phyloP scores from a whole-genome alignment of 1,284 basidiomycete species.

The Phellopilus nigrolimitatus region DNA sequence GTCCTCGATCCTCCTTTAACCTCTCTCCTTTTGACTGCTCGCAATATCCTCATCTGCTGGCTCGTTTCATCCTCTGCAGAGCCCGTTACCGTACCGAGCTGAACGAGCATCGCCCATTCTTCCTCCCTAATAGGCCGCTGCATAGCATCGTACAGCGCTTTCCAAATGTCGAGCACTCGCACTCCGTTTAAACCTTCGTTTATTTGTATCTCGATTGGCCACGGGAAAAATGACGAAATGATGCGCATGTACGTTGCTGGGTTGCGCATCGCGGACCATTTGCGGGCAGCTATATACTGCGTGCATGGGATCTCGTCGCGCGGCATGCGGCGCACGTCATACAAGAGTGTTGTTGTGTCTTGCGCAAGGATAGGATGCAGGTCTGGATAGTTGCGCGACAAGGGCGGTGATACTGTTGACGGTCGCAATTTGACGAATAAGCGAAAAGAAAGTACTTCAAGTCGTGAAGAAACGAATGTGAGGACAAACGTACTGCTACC shows the following conservation, averaged over 20 bases:
- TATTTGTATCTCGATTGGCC: conserved; percentile 47
- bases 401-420: background rate
- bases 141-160: background rate
- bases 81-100: background rate
- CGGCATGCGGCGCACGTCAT: conserved; percentile 42
- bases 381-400: conserved; percentile 34
- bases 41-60: background rate
- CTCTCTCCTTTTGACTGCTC: background rate
- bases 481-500: no score
- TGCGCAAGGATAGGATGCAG: conserved; percentile 46
- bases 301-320: conserved; percentile 37
- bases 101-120: conserved; percentile 10
- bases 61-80: background rate
- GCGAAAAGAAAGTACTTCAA: no score
- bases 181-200: background rate
- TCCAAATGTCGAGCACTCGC: conserved; percentile 3
- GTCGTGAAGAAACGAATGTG: no score
- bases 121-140: background rate
- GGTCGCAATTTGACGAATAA: no score
- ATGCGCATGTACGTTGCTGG: conserved; percentile 38
- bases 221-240: conserved; percentile 54
- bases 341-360: conserved; percentile 46
- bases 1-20: background rate
- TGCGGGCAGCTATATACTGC: conserved; percentile 37
- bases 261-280: conserved; percentile 33